A percentile compares a stretch with the other conserved stretches of the same genome.
Conservation (phyloP, 2,329 filamentous ascomycete species). For the Hirsutella thompsonii region DNA sequence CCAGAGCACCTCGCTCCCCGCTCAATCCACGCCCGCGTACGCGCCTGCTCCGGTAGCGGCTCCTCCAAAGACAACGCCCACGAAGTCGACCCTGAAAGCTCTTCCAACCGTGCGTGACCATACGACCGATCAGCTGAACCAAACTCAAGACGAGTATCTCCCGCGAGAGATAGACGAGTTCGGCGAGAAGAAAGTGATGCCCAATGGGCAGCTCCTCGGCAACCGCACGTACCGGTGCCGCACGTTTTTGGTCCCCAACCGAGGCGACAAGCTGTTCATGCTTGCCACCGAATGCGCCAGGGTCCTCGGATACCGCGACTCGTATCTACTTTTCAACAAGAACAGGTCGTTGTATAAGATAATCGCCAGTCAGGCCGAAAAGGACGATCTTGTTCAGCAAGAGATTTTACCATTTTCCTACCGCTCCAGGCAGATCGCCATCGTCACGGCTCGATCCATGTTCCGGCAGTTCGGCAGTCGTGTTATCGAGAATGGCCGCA, state of each 20-base stretch:
- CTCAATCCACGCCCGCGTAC: conserved; percentile 27
- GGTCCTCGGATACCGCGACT: conserved; percentile 87
- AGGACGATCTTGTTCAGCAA: conserved; percentile 89
- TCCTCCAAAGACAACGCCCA: conserved; percentile 69
- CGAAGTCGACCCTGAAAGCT: conserved; percentile 80
- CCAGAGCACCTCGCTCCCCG: conserved; percentile 31
- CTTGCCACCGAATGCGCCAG: conserved; percentile 93
- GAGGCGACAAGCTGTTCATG: conserved; percentile 95
- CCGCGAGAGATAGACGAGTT: conserved; percentile 86
- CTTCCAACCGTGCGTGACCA: conserved; percentile 93
- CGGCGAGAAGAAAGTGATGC: conserved; percentile 86
- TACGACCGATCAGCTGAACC: conserved; percentile 86
- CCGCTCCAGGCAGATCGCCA: conserved; percentile 94
- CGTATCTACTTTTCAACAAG: conserved; percentile 98
- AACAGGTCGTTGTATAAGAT: conserved; percentile 96
- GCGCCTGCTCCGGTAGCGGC: conserved; percentile 27
- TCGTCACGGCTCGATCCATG: conserved; percentile 96
- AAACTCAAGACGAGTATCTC: conserved; percentile 86
- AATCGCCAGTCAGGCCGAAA: conserved; percentile 89
- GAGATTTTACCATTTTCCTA: conserved; percentile 97
- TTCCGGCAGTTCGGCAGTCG: conserved; percentile 96
- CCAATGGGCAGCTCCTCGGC: conserved; percentile 69
- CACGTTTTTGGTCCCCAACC: conserved; percentile 83
- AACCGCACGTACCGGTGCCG: conserved; percentile 82
- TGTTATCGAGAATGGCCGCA: conserved; percentile 76